Conservation (phyloP, 2,329 filamentous ascomycete species). For the Sporothrix brunneoviolacea region DNA sequence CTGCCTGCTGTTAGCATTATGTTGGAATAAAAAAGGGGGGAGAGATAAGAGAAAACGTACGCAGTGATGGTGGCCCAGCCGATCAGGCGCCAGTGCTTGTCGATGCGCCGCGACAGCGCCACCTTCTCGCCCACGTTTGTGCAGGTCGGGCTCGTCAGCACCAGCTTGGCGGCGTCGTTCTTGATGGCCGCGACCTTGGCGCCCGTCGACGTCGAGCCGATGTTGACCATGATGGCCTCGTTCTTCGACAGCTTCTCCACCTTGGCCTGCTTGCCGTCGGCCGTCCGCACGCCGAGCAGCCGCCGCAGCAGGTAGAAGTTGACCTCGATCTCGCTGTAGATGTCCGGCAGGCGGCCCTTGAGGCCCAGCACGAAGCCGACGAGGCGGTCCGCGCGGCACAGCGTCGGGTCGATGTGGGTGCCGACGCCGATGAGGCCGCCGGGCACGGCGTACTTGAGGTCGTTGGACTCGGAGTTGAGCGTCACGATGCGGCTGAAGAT, state of each 20-base stretch:
- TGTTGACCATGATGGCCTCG: slow-evolving; percentile 99
- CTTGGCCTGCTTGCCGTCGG: slow-evolving; percentile 98
- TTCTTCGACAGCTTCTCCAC: slow-evolving; percentile 97
- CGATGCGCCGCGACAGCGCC: slow-evolving; percentile 88
- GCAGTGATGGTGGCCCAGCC: slow-evolving; percentile 79
- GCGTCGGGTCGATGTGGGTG: slow-evolving; percentile 92
- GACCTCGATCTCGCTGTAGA: slow-evolving; percentile 97
- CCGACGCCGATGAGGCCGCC: slow-evolving; percentile 98
- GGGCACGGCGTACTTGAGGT: slow-evolving; percentile 95
- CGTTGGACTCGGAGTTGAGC: slow-evolving; percentile 95
- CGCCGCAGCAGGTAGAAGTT: slow-evolving; percentile 98
- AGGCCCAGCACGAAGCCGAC: slow-evolving; percentile 97
- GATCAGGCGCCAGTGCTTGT: slow-evolving; percentile 97
- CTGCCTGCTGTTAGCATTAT: slow-evolving; percentile 12
- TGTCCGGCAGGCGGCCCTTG: slow-evolving; percentile 86
- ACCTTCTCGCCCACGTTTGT: slow-evolving; percentile 98
- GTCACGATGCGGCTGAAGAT: slow-evolving; percentile 95
- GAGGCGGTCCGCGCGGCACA: slow-evolving; percentile 97
- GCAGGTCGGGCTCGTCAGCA: slow-evolving; percentile 87
- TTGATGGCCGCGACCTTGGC: slow-evolving; percentile 96
- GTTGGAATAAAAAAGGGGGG: not conserved
- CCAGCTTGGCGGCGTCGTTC: slow-evolving; percentile 93
- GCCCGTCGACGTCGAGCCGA: slow-evolving; percentile 92
- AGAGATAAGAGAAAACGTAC: slow-evolving; percentile 35
- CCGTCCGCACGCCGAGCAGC: slow-evolving; percentile 92